phyloP scores from a whole-genome alignment of 2,329 filamentous ascomycete genomes.

The Colletotrichum magnum region DNA sequence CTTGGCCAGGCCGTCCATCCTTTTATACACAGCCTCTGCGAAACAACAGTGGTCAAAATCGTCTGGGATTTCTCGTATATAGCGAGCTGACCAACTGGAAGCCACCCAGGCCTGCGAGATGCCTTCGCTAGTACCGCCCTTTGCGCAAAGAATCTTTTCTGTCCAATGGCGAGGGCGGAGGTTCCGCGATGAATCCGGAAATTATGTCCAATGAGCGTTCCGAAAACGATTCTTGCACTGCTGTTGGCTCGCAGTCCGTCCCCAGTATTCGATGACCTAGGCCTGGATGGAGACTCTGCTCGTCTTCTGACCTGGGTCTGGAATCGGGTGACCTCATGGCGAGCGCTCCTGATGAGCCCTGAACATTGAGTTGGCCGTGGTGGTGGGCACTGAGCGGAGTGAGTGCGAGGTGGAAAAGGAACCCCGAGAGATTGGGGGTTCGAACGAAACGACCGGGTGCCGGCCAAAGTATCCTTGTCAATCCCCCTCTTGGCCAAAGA shows the following conservation, averaged over 20 bases:
- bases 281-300: conserved; percentile 8
- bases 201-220: conserved; percentile 54
- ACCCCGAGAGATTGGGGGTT: conserved; percentile 10
- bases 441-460: conserved; percentile 11
- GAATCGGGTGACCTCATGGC: conserved; percentile 21
- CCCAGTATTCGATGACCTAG: conserved; percentile 1
- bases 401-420: conserved; percentile 5
- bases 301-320: conserved; percentile 13
- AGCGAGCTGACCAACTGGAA: conserved; percentile 61
- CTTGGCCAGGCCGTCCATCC: conserved; percentile 18
- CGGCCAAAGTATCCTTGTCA: conserved; percentile 26
- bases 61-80: conserved; percentile 42
- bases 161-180: conserved; percentile 54
- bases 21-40: conserved; percentile 4
- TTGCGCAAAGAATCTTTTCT: conserved; percentile 50
- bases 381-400: conserved; percentile 9
- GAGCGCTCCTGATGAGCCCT: background rate
- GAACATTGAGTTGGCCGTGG: background rate
- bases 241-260: conserved; percentile 48
- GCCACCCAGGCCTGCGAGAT: conserved; percentile 53
- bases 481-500: background rate
- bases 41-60: background rate
- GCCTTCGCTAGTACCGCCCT: conserved; percentile 57
- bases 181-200: conserved; percentile 49
- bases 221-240: conserved; percentile 42